Evolutionary conservation across 2,329 filamentous ascomycete genomes (phyloP), one percentile per base, ranked within the genome.

Genomic region (Ceratocystis huliohia): DNA sequence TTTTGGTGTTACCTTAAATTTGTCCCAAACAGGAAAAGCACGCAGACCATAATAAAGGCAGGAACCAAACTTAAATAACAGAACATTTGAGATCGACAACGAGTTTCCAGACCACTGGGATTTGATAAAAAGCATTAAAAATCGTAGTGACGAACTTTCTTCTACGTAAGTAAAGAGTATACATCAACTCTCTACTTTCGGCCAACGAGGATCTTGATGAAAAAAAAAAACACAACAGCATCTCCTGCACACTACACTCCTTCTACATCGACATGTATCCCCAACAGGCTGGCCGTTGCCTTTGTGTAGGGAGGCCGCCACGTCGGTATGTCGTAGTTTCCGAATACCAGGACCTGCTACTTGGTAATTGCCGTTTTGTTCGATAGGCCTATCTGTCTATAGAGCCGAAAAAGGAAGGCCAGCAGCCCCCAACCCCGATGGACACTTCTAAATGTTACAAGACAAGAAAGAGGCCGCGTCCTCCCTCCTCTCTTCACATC

Each of bases 1-100:
- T 37, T 33, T 59, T 59, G 56, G 56, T 59, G 56, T 59, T 30
- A 59, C 56, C 56, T 59, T 10, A 37, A 20, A 37, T 25, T n/a
- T 59, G 56, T 15, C 56, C 28, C 17, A 59, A 59, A 59, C 28
- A 37, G 56, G 56, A 15, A 37, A 59, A 59, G 56, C 28, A 59
- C 22, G 22, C 28, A 37, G 5, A 1, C 28, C 28, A 33, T 13
- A 17, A n/a, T 15, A 59, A 37, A 59, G 56, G 28, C 8, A 59
- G 56, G 28, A 59, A 33, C 53, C 56, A 30, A 33, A 59, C 56
- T n/a, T 59, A 37, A 59, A 33, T 59, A 8, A 13, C 30, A n/a
- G 30, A n/a, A 59, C 20, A n/a, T 28, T n/a, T 33, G 30, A n/a
- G 56, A 59, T 59, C 56, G 56, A 59, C 56, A 33, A 59, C 25